phyloP scores from a whole-genome alignment of 805 yeast species.

The Yarrowia alimentaria region DNA sequence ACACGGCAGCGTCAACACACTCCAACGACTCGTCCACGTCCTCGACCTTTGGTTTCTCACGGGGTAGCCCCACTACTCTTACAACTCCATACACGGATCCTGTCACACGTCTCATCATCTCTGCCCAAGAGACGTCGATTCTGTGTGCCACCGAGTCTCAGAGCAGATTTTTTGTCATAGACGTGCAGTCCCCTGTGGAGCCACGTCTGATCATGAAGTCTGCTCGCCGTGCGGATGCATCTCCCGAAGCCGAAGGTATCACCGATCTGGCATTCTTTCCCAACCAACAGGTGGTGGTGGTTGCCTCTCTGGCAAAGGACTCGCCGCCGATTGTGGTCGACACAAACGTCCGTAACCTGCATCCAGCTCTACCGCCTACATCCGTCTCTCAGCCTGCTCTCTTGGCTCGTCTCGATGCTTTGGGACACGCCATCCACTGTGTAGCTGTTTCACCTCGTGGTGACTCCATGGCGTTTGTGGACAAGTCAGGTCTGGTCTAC shows the following conservation, averaged over 20 bases:
- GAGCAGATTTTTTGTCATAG: slow-evolving; percentile 72
- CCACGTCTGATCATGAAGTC: slow-evolving; percentile 71
- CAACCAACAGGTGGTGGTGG: slow-evolving; percentile 46
- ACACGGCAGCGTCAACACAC: neutral
- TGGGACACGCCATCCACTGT: slow-evolving; percentile 75
- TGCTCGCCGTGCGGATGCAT: slow-evolving; percentile 46
- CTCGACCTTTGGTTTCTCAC: slow-evolving; percentile 31
- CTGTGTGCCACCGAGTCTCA: slow-evolving; percentile 77
- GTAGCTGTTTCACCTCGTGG: slow-evolving; percentile 80
- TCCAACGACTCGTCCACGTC: neutral
- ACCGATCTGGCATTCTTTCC: slow-evolving; percentile 77
- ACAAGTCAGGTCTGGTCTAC: slow-evolving; percentile 72
- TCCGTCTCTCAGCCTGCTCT: slow-evolving; percentile 57
- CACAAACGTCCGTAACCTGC: slow-evolving; percentile 47
- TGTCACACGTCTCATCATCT: slow-evolving; percentile 68
- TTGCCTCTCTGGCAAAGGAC: slow-evolving; percentile 59
- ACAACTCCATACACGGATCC: slow-evolving; percentile 88
- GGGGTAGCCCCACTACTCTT: slow-evolving; percentile 58
- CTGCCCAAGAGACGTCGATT: slow-evolving; percentile 65
- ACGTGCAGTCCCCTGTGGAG: slow-evolving; percentile 58
- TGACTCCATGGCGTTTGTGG: slow-evolving; percentile 78
- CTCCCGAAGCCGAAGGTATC: slow-evolving; percentile 82
- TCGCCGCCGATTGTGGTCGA: slow-evolving; percentile 68
- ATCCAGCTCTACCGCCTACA: slow-evolving; percentile 32
- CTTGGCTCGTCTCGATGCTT: slow-evolving; percentile 65